Evolutionary conservation across 805 yeast genomes (phyloP), one percentile per base, ranked within the genome.

Genomic region (Ogataea henricii): DNA sequence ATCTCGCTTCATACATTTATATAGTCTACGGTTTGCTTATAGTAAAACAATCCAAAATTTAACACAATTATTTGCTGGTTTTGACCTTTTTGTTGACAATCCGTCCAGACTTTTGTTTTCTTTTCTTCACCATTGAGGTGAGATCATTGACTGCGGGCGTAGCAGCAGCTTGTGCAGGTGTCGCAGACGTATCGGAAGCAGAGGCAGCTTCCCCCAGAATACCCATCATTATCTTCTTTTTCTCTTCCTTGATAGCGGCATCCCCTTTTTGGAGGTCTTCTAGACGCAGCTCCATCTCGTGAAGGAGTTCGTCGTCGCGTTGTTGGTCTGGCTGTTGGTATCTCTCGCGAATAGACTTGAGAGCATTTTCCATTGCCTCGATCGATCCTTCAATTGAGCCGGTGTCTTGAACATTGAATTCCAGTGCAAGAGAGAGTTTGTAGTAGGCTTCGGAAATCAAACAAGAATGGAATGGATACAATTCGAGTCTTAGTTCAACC

Each of bases 371-470:
- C 74, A 49, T 76, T 59, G 51, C 72, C 58, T 55, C 53, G 18
- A 78, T 74, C 4, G 96, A 86, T 47, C 68, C 64, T 33, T 70
- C 63, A 64, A 83, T 73, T 40, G 85, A 79, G 1, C 73, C 72
- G 3, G 79, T 73, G 6, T 89, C 87, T 6, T 65, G 60, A 45
- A 78, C 76, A 57, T 76, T 70, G 56, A 87, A 85, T 58, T 90
- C 97, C 47, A 79, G 70, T 0, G 96, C 94, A 42, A 89, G 70
- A 0, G 96, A 85, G 33, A 88, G 71, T 66, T 87, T 88, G 70
- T 83, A 90, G 65, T 87, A 87, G 0, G 89, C 83, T 64, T 89
- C 96, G 14, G 91, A 83, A 8, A 88, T 72, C 37, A 82, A 66
- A 2, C 85, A 72, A 2, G 87, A 77, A 7, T 69, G 65, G n/a